These are phyloP conservation scores for Strigomonas galati DNA, from an alignment of 208 protist species.

Conservation along the genomic window DNA sequence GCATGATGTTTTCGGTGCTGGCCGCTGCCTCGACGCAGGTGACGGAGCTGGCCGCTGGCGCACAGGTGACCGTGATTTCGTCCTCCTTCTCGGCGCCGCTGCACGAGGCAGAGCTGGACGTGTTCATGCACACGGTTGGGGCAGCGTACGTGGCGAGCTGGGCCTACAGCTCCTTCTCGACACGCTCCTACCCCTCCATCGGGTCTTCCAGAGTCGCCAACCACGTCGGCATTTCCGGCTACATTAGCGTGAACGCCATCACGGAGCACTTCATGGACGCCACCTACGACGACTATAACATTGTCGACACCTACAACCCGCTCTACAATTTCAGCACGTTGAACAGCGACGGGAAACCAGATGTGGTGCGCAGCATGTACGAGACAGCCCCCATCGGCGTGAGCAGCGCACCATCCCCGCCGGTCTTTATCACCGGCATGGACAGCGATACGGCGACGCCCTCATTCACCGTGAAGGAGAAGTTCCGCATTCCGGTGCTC, in stretches of 20 bases:
- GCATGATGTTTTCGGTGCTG: conserved; percentile 69
- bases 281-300: conserved; percentile 56
- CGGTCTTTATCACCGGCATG: neutral
- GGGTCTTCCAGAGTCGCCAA: conserved; percentile 29
- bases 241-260: conserved; percentile 38
- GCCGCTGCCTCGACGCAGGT: conserved; percentile 42
- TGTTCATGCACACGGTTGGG: conserved; percentile 33
- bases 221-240: conserved; percentile 21
- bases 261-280: conserved; percentile 51
- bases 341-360: conserved; percentile 28
- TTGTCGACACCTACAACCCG: conserved; percentile 28
- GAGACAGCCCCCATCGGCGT: conserved; percentile 15
- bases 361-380: conserved; percentile 74
- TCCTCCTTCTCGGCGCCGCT: conserved; percentile 38
- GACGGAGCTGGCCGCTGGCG: conserved; percentile 41
- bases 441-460: neutral
- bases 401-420: conserved; percentile 9
- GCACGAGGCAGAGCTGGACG: conserved; percentile 35
- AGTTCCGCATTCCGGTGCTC: conserved; percentile 34
- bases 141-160: conserved; percentile 36
- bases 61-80: conserved; percentile 49
- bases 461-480: conserved; percentile 6
- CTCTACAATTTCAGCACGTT: conserved; percentile 28
- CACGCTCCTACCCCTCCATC: conserved; percentile 62
- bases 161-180: conserved; percentile 65